These are phyloP conservation scores for Rhododendron griersonianum DNA, from an alignment of 148 eudicot species.

Conservation along the genomic window DNA sequence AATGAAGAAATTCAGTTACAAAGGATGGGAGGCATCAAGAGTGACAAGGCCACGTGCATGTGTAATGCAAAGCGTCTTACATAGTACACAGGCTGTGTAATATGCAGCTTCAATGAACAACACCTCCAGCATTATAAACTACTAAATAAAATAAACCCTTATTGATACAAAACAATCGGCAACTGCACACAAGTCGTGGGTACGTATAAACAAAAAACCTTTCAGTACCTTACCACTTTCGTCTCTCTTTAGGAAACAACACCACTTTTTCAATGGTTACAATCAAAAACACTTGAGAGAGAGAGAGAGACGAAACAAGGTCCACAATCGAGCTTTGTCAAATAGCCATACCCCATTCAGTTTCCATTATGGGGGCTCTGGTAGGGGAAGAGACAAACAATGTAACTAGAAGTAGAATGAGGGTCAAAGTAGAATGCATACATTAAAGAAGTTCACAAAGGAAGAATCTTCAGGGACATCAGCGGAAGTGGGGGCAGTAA, in stretches of 20 bases:
- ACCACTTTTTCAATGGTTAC: background rate
- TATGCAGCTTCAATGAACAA: background rate
- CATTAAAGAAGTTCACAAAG: slow-evolving; percentile 55
- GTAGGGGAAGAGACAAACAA: background rate
- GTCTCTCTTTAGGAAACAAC: background rate
- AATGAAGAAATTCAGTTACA: background rate
- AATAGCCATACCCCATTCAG: background rate
- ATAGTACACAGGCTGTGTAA: background rate
- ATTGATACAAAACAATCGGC: background rate
- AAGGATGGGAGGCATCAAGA: background rate
- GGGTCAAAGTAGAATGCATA: slow-evolving; percentile 22
- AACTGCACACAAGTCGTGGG: background rate
- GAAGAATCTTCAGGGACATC: slow-evolving; percentile 44
- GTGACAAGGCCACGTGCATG: background rate
- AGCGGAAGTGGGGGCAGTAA: slow-evolving; percentile 29
- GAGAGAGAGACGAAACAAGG: background rate
- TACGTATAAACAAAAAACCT: background rate
- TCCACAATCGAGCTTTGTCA: background rate
- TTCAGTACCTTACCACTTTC: background rate
- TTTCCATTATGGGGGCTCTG: background rate
- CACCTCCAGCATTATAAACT: background rate
- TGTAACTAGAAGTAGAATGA: background rate
- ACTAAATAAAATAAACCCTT: background rate
- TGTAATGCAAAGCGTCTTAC: background rate
- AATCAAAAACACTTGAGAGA: background rate